Evolutionary conservation across 371 early-diverging fungal species (phyloP).

Genomic region (Apophysomyces sp.): DNA sequence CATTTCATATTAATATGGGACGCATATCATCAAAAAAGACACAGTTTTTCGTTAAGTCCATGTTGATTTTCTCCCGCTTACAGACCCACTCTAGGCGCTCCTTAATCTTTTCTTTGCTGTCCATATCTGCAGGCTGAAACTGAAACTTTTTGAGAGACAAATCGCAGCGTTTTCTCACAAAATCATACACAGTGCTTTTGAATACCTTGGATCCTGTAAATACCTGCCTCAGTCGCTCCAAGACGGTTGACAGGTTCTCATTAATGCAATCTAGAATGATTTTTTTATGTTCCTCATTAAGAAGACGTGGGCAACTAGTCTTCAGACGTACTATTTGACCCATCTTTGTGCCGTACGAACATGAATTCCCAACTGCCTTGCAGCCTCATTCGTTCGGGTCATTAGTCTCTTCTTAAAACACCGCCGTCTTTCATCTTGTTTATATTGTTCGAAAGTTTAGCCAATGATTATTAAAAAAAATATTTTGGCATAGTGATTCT

Average conservation of each 20-base stretch:
- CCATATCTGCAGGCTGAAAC: background rate
- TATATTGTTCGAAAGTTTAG: too few species aligned
- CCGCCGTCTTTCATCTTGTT: too few species aligned
- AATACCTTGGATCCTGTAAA: background rate
- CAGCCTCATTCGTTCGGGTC: too few species aligned
- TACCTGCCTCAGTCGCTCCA: background rate
- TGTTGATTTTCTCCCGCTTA: background rate
- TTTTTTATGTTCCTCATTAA: constrained; percentile 11
- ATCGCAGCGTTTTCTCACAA: background rate
- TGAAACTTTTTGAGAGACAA: too few species aligned
- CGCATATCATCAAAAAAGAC: constrained; percentile 9
- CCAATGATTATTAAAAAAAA: too few species aligned
- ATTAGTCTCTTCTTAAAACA: too few species aligned
- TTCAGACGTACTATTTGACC: too few species aligned
- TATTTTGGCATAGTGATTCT: too few species aligned
- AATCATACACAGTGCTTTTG: background rate
- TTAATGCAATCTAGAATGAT: constrained; percentile 10
- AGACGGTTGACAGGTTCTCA: constrained; percentile 11
- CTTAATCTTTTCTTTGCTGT: background rate
- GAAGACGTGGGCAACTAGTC: constrained; percentile 11
- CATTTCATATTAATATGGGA: background rate
- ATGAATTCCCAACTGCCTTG: too few species aligned
- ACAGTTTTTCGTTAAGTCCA: constrained; percentile 6
- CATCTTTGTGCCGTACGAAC: too few species aligned
- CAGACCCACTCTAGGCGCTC: background rate